Base-by-base conservation (phyloP, 768 basidiomycete genomes). In the Amanita muscaria region DNA sequence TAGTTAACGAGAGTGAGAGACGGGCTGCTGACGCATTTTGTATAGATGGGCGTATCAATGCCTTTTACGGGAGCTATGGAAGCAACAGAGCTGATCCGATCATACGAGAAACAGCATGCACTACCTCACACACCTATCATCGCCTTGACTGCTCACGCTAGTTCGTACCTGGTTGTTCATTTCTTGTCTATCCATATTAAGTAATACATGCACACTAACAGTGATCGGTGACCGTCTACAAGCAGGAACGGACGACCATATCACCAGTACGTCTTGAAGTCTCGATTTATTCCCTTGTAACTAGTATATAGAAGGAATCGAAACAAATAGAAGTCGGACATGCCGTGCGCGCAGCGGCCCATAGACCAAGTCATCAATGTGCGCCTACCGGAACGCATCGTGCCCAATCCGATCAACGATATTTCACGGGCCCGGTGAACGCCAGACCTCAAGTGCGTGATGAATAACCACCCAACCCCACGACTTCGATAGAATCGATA, bases 11-110 rank as follows among this genome's bases (percentile, higher is more conserved):
- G n/a, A n/a, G n/a, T n/a, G n/a, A n/a, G n/a, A n/a, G n/a, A n/a
- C n/a, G n/a, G n/a, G n/a, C n/a, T n/a, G n/a, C n/a, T n/a, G n/a
- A n/a, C n/a, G n/a, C n/a, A n/a, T n/a, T n/a, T n/a, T n/a, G n/a
- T n/a, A n/a, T n/a, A n/a, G n/a, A n/a, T n/a, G n/a, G n/a, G n/a
- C n/a, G n/a, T n/a, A 89, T 96, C 92, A 9, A 93, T 94, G 90
- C 90, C 92, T 5, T 84, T 93, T 64, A 97, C 98, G 90, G 92
- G 93, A 40, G 93, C 93, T 51, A 89, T 94, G 82, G 93, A 99
- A 63, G 90, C 94, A 1, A 99, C 96, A 0, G 84, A 91, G 51
- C 70, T 89, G 46, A 96, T 97, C 49, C 79, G 94, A 40, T 74
- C 79, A 29, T 89, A 81, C 57, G 94, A 98, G 66, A 66, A 73